A percentile compares a stretch with the other conserved stretches of the same genome.
phyloP scores from a whole-genome alignment of 2,329 filamentous ascomycete genomes.

The Hymenoscyphus scutula region DNA sequence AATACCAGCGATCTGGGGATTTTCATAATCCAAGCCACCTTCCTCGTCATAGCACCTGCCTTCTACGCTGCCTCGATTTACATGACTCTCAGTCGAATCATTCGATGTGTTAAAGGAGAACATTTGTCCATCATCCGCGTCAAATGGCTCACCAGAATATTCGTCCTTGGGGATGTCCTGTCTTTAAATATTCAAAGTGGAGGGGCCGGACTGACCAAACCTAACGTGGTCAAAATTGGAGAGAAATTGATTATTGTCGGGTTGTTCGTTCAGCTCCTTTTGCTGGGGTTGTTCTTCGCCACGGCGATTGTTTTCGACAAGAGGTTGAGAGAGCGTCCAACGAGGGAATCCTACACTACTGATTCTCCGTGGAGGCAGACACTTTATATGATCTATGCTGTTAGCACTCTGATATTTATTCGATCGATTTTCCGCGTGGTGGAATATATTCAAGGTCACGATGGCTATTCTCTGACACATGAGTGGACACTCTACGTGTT shows the following conservation, averaged over 20 bases:
- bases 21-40: conserved; percentile 38
- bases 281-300: conserved; percentile 55
- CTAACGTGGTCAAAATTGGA: conserved; percentile 39
- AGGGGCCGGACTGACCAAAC: conserved; percentile 35
- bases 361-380: conserved; percentile 36
- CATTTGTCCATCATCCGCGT: conserved; percentile 40
- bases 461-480: conserved; percentile 36
- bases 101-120: conserved; percentile 35
- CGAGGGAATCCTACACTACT: conserved; percentile 10
- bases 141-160: conserved; percentile 51
- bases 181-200: conserved; percentile 50
- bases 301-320: conserved; percentile 39
- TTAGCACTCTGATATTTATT: conserved; percentile 45
- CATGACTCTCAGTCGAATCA: conserved; percentile 33
- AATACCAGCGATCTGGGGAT: conserved; percentile 26
- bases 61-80: conserved; percentile 40
- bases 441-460: conserved; percentile 45
- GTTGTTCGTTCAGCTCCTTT: conserved; percentile 54
- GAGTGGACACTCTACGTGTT: conserved; percentile 47
- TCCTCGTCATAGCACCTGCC: conserved; percentile 41
- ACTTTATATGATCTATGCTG: conserved; percentile 42
- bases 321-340: conserved; percentile 21
- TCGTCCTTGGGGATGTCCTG: conserved; percentile 53
- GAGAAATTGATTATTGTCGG: conserved; percentile 55
- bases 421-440: conserved; percentile 47